Conservation (phyloP, 1,284 basidiomycete genomes). For the Agaricales sp. region DNA sequence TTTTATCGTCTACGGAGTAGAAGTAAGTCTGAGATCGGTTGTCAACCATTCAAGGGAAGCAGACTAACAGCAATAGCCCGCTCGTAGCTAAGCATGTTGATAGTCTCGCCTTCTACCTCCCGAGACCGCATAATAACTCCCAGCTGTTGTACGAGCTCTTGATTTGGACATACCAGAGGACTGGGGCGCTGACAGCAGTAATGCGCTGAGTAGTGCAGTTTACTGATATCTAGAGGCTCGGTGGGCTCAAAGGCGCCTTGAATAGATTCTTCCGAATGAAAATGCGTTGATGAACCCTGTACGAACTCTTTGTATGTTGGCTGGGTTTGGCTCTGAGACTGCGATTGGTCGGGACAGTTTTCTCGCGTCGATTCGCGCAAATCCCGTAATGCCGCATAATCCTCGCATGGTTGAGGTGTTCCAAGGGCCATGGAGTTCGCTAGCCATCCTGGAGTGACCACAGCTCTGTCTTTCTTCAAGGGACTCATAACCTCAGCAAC, state of each 20-base stretch:
- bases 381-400: conserved; percentile 43
- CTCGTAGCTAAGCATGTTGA: conserved; percentile 58
- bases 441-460: conserved; percentile 64
- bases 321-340: conserved; percentile 5
- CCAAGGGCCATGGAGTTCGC: conserved; percentile 37
- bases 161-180: conserved; percentile 57
- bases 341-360: conserved; percentile 27
- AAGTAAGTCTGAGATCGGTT: conserved; percentile 1
- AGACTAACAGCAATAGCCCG: conserved; percentile 50
- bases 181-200: conserved; percentile 53
- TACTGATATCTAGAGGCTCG: conserved; percentile 10
- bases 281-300: conserved; percentile 2
- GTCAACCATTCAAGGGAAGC: neutral
- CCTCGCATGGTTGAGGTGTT: conserved; percentile 34
- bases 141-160: conserved; percentile 42
- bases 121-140: conserved; percentile 48
- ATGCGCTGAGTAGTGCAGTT: conserved; percentile 29
- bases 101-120: conserved; percentile 50
- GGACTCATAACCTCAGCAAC: conserved; percentile 1
- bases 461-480: conserved; percentile 44
- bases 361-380: conserved; percentile 33
- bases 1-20: conserved; percentile 42
- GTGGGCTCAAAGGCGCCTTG: conserved; percentile 8
- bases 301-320: conserved; percentile 4
- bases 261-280: neutral